phyloP scores from a whole-genome alignment of 495 filamentous ascomycete species.

The Aspergillus taichungensis region DNA sequence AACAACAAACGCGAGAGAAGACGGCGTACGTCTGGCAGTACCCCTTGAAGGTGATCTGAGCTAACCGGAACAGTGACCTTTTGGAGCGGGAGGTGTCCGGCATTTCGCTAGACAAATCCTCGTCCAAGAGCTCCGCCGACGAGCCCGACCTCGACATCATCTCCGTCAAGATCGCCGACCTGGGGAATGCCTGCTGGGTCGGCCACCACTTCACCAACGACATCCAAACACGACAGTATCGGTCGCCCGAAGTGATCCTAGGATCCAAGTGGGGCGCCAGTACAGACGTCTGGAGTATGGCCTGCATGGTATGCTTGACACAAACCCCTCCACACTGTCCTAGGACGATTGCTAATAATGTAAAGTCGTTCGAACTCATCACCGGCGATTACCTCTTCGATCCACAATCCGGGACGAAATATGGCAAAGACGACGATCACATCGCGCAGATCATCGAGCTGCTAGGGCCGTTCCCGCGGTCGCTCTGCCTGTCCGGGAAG shows the following conservation, averaged over 20 bases:
- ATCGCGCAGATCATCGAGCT: constrained; percentile 99
- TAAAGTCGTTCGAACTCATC: constrained; percentile 92
- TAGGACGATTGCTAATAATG: neutral
- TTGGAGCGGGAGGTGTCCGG: constrained; percentile 88
- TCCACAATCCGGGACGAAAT: constrained; percentile 96
- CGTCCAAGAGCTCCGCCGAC: constrained; percentile 31
- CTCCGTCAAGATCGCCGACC: constrained; percentile 97
- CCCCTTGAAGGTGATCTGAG: neutral
- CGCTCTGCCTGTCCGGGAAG: constrained; percentile 81
- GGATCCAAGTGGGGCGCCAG: constrained; percentile 98
- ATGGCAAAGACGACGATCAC: constrained; percentile 99
- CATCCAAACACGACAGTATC: constrained; percentile 96
- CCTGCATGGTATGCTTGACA: constrained; percentile 70
- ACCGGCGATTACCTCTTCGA: constrained; percentile 99
- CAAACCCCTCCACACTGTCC: no score
- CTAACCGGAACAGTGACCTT: constrained; percentile 54
- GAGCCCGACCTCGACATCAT: constrained; percentile 65
- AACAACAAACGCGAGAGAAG: constrained; percentile 83
- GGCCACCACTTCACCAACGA: constrained; percentile 99
- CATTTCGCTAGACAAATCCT: constrained; percentile 80
- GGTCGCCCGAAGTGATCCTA: constrained; percentile 93
- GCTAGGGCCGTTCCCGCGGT: constrained; percentile 86
- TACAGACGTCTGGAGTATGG: constrained; percentile 99
- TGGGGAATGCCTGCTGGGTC: constrained; percentile 98
- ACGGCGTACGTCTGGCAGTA: constrained; percentile 62